Percentiles rank a stretch among this genome's conserved stretches.
Conservation (phyloP, 306 rosid species). For the Lathyrus oleraceus region DNA sequence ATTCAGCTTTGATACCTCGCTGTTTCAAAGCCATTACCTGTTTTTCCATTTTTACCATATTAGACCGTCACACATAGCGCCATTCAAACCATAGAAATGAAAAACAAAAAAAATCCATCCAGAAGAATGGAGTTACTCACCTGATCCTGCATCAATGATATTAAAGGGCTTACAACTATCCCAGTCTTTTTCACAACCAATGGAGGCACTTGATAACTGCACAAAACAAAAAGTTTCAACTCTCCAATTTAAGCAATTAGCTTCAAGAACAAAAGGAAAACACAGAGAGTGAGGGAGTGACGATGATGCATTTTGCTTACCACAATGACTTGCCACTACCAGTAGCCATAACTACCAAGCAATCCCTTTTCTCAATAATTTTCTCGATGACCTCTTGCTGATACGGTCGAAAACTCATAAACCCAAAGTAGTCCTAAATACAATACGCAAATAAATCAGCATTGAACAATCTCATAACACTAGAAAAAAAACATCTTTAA, state of each 20-base stretch:
- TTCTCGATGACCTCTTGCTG: slow-evolving; percentile 69
- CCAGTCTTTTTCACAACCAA: slow-evolving; percentile 80
- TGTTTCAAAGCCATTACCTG: slow-evolving; percentile 91
- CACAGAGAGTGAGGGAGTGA: not conserved
- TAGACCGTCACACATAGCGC: slow-evolving; percentile 12
- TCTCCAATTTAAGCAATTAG: slow-evolving; percentile 5
- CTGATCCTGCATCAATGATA: slow-evolving; percentile 95
- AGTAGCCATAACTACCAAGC: slow-evolving; percentile 88
- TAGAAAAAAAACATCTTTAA: no score
- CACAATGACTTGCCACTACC: slow-evolving; percentile 93
- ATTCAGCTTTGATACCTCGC: slow-evolving; percentile 81
- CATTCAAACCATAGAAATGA: slow-evolving; percentile 21
- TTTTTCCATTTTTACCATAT: slow-evolving; percentile 31
- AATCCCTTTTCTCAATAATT: slow-evolving; percentile 66
- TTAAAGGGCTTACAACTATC: slow-evolving; percentile 79
- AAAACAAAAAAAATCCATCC: not conserved
- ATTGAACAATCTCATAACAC: slow-evolving; percentile 10
- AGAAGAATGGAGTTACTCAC: slow-evolving; percentile 33
- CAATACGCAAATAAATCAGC: slow-evolving; percentile 6
- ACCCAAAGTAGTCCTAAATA: slow-evolving; percentile 67
- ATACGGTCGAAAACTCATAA: slow-evolving; percentile 65
- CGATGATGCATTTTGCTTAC: slow-evolving; percentile 50
- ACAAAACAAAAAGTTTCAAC: not conserved
- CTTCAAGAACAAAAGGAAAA: not conserved
- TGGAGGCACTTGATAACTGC: slow-evolving; percentile 91